Conservation (phyloP, 1,284 basidiomycete genomes). For the Naganishia liquefaciens region DNA sequence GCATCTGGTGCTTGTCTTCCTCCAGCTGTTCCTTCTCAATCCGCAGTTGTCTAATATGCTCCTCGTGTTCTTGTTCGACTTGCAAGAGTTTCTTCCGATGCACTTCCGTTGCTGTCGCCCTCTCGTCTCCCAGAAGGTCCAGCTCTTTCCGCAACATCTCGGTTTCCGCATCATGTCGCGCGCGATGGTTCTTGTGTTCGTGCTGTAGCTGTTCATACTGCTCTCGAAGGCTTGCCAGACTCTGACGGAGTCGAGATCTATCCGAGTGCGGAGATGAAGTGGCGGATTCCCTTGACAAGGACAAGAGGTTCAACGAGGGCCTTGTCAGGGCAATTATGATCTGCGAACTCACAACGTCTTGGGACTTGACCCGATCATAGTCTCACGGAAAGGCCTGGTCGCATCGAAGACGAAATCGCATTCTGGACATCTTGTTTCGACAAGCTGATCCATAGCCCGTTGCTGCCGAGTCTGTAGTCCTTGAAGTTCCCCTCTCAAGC, state of each 20-base stretch:
- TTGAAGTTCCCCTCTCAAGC: slow-evolving; percentile 52
- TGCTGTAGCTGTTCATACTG: slow-evolving; percentile 24
- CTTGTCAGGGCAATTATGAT: background rate
- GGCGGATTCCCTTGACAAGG: background rate
- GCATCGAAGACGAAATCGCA: slow-evolving; percentile 41
- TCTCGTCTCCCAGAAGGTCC: slow-evolving; percentile 11
- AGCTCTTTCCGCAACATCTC: slow-evolving; percentile 4
- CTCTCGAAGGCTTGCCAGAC: slow-evolving; percentile 4
- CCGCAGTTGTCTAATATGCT: slow-evolving; percentile 3
- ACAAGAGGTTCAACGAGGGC: background rate
- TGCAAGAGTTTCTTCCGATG: slow-evolving; percentile 16
- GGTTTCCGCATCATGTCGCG: slow-evolving; percentile 1
- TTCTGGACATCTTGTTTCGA: slow-evolving; percentile 38
- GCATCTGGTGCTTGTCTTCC: slow-evolving; percentile 4
- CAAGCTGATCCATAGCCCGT: slow-evolving; percentile 10
- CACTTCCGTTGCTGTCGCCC: slow-evolving; percentile 9
- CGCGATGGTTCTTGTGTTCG: slow-evolving; percentile 12
- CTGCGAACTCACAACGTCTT: background rate
- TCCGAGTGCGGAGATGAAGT: background rate
- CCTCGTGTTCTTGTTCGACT: slow-evolving; percentile 12
- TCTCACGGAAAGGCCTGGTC: slow-evolving; percentile 29
- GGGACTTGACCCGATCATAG: background rate
- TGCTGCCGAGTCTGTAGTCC: background rate
- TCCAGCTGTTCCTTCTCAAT: slow-evolving; percentile 19
- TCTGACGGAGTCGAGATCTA: slow-evolving; percentile 20